Evolutionary conservation across 176 grass and related monocot species (phyloP).

Genomic region (Bonia amplexicaulis): DNA sequence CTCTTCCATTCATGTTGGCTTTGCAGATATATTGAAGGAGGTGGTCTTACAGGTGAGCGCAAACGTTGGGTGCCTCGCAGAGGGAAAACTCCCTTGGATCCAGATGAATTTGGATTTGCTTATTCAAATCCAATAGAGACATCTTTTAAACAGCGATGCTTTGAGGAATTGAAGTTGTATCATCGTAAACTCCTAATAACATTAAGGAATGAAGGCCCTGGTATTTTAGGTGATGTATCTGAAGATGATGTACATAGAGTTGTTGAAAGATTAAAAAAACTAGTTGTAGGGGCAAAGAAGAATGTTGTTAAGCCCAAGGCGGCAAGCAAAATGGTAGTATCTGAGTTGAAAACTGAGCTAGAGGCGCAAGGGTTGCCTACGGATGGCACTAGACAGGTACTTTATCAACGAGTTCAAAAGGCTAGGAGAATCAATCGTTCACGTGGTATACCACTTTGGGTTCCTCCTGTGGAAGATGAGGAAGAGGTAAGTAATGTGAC

Average conservation of each 20-base stretch:
- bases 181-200: constrained; percentile 68
- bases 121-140: constrained; percentile 84
- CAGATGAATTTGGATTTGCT: constrained; percentile 90
- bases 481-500: constrained; percentile 56
- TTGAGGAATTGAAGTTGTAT: constrained; percentile 82
- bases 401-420: constrained; percentile 97
- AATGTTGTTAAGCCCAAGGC: constrained; percentile 89
- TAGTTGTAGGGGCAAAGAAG: constrained; percentile 65
- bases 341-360: constrained; percentile 85
- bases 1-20: not conserved
- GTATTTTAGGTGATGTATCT: constrained; percentile 78
- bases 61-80: constrained; percentile 96
- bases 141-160: constrained; percentile 81
- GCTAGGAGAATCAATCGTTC: constrained; percentile 97
- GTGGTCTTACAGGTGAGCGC: constrained; percentile 94
- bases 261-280: constrained; percentile 64
- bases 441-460: constrained; percentile 89
- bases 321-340: constrained; percentile 98
- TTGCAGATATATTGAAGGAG: constrained; percentile 87
- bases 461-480: constrained; percentile 83
- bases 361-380: constrained; percentile 91
- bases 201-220: constrained; percentile 83
- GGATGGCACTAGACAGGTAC: constrained; percentile 92
- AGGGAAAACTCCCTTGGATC: constrained; percentile 86
- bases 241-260: constrained; percentile 73